A percentile compares a stretch with the other conserved stretches of the same genome.
phyloP scores from a whole-genome alignment of 2,329 filamentous ascomycete species.

The Xylaria multiplex region DNA sequence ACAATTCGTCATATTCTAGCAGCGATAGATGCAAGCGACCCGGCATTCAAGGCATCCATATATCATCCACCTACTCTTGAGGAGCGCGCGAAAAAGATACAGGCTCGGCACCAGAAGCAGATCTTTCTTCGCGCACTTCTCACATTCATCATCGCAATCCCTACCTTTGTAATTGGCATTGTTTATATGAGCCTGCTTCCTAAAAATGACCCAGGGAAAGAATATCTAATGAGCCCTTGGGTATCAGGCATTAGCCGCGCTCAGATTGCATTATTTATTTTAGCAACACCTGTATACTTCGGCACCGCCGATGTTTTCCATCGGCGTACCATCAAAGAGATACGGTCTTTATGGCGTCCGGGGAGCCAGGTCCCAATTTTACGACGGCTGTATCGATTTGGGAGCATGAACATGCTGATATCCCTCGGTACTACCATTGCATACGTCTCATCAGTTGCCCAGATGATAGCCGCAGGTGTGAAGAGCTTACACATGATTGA shows the following conservation, averaged over 20 bases:
- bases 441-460: conserved; percentile 82
- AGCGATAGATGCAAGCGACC: conserved; percentile 73
- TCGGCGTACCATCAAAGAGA: conserved; percentile 78
- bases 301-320: conserved; percentile 90
- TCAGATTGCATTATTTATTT: conserved; percentile 81
- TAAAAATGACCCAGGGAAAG: conserved; percentile 64
- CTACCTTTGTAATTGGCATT: conserved; percentile 87
- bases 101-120: conserved; percentile 73
- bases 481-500: conserved; percentile 52
- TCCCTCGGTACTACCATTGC: conserved; percentile 88
- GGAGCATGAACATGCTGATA: conserved; percentile 96
- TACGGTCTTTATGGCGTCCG: conserved; percentile 79
- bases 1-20: conserved; percentile 80
- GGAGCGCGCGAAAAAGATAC: conserved; percentile 79
- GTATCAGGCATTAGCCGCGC: conserved; percentile 77
- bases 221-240: conserved; percentile 76
- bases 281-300: conserved; percentile 88
- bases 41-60: conserved; percentile 73
- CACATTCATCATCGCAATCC: conserved; percentile 76
- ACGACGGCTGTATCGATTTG: conserved; percentile 87
- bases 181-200: conserved; percentile 88
- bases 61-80: conserved; percentile 86
- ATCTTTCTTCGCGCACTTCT: conserved; percentile 77
- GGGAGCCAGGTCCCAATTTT: conserved; percentile 77
- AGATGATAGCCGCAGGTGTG: conserved; percentile 74